phyloP scores from a whole-genome alignment of 2,329 filamentous ascomycete genomes.

The Aspergillus clavatus region DNA sequence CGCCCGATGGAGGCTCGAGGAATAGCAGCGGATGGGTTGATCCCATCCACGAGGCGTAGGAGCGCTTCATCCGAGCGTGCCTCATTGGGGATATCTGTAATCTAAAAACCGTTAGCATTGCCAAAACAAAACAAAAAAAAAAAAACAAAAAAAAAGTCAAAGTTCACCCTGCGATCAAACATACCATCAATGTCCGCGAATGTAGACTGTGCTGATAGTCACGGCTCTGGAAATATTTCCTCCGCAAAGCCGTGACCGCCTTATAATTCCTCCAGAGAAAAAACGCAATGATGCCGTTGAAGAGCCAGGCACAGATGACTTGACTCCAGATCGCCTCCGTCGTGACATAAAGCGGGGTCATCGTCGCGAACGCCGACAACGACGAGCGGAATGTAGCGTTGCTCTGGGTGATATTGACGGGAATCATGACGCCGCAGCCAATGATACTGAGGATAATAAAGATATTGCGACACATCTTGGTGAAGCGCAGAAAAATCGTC shows the following conservation, averaged over 20 bases:
- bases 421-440: constrained; percentile 73
- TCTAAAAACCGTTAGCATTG: constrained; percentile 38
- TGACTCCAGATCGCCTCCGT: constrained; percentile 54
- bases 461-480: constrained; percentile 87
- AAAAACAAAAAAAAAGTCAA: too few relatives aligned
- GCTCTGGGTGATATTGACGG: constrained; percentile 63
- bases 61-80: constrained; percentile 81
- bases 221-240: constrained; percentile 74
- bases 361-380: constrained; percentile 34
- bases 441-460: constrained; percentile 69
- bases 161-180: constrained; percentile 6
- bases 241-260: constrained; percentile 64
- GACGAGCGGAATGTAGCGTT: constrained; percentile 25
- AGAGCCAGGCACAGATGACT: constrained; percentile 56
- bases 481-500: constrained; percentile 81
- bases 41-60: constrained; percentile 71
- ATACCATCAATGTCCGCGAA: constrained; percentile 57
- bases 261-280: constrained; percentile 92
- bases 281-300: constrained; percentile 68
- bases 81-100: constrained; percentile 79
- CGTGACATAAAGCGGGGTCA: constrained; percentile 50
- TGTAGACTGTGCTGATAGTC: constrained; percentile 89
- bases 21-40: constrained; percentile 72
- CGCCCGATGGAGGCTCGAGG: constrained; percentile 79
- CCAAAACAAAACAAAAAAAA: too few relatives aligned